Base-by-base conservation (phyloP, 257 asterid species). In the Gentiana dahurica region DNA sequence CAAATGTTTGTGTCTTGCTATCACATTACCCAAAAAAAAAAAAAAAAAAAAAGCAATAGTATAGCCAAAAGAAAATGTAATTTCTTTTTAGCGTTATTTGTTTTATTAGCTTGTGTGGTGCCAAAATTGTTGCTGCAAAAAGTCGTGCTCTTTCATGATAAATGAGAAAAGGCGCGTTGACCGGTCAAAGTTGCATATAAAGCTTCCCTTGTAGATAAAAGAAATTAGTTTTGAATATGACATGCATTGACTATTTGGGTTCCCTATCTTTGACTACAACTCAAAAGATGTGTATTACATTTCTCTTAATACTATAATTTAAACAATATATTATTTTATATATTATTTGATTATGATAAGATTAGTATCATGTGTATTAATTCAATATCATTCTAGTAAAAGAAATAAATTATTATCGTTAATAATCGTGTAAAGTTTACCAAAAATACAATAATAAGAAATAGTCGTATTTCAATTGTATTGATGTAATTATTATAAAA, bases 141-240 rank as follows among this genome's bases (percentile, higher is more conserved):
- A 63, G 49, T 46, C 1, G 63, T 54, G 51, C 50, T 49, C 60
- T 63, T 68, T 63, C 65, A 65, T 58, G 71, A 68, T 5, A 41
- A 41, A 41, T 49, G 51, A 57, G 67, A 68, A 72, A 54, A 65
- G 68, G 66, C 59, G 12, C 4, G 51, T 80, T 85, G 92, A 82
- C 92, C 81, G 52, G 95, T 85, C 95, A 85, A 85, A 78, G 66
- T 41, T 51, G 53, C 80, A 71, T 71, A 67, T 63, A 69, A 68
- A 76, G 75, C 72, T 38, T 60, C 62, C 57, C 56, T 53, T 34
- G 56, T 54, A 63, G 37, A 72, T 62, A 64, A 64, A 63, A 44
- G 49, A 53, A 43, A 55, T 61, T 54, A 13, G 54, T 76, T 77
- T 73, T 73, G 83, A 79, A 68, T 39, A 75, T 44, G 69, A 63